A percentile compares a stretch with the other conserved stretches of the same genome.
Conservation (phyloP, 1,284 basidiomycete genomes). For the Ganoderma lingzhi region DNA sequence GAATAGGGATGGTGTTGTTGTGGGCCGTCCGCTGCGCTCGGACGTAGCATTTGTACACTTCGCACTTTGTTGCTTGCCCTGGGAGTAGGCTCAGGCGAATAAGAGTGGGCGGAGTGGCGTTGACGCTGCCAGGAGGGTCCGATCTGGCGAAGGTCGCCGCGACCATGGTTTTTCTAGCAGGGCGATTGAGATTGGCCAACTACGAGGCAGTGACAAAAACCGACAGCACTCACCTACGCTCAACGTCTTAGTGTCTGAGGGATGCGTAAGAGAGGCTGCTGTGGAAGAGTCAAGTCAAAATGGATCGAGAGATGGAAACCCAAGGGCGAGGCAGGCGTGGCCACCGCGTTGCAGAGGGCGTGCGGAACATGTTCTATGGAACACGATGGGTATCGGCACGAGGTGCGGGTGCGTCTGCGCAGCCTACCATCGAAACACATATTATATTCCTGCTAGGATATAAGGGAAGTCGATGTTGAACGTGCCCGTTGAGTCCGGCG, state of each 20-base stretch:
- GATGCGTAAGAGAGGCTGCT: neutral
- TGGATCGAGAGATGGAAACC: neutral
- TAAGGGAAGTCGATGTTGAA: neutral
- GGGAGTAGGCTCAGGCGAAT: neutral
- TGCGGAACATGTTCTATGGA: neutral
- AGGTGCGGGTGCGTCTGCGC: neutral
- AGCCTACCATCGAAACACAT: neutral
- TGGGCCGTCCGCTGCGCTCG: constrained; percentile 1
- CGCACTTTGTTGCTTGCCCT: neutral
- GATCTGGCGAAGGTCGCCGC: neutral
- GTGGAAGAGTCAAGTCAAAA: neutral
- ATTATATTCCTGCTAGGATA: neutral
- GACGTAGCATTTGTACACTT: constrained; percentile 6
- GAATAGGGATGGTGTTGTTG: constrained; percentile 4
- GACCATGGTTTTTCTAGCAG: neutral
- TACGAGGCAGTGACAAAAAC: neutral
- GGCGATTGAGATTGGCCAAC: neutral
- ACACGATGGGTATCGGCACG: neutral
- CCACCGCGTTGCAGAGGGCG: neutral
- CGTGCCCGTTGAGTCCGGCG: no score
- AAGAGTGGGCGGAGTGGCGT: neutral
- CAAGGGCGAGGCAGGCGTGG: neutral
- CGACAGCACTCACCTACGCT: neutral
- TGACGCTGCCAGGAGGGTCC: neutral
- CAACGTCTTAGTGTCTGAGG: neutral